Evolutionary conservation across 2,329 filamentous ascomycete genomes (phyloP), one percentile per base, ranked within the genome.

Genomic region (Xylariaceae sp.): DNA sequence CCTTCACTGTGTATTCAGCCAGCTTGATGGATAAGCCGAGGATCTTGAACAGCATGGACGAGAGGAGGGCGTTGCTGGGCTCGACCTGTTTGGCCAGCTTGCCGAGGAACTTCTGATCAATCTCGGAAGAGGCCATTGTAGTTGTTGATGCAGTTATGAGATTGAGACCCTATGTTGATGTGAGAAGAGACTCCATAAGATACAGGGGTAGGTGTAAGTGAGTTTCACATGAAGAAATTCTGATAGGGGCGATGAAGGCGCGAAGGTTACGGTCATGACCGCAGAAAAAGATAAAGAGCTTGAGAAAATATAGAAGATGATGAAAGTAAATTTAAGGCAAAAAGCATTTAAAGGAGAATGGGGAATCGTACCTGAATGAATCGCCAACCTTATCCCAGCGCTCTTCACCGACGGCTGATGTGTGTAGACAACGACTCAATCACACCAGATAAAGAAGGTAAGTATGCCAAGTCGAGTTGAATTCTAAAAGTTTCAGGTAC

Each of bases 91-190:
- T 89, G 73, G 94, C 93, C 72, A 96, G 87, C 72, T 86, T 88
- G 76, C 91, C 92, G 70, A 99, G 82, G 76, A 95, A 96, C 78
- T 97, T 99, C 78, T 96, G 92, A 75, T 99, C 94, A 63, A 97
- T 91, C 77, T 96, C 91, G 62, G 92, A 94, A 72, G 92, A 94
- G 77, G 94, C 94, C 94, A 97, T 99, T 61, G 66, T 58, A 58
- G 51, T 10, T 49, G 45, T 23, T 45, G 42, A 45, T n/a, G 13
- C 42, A 5, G 42, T 15, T 45, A 8, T 37, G 45, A 6, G 51
- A 4, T 55, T 49, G 51, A 55, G 51, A 45, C 9, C 23, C 30
- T 13, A 34, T 7, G 18, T 7, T 47, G 15, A n/a, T 30, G 11
- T 53, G 37, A 48, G 23, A 30, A 30, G 4, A 17, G 11, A 58